Evolutionary conservation across 1,284 basidiomycete genomes (phyloP).

Genomic region (Phylloporus sp.): DNA sequence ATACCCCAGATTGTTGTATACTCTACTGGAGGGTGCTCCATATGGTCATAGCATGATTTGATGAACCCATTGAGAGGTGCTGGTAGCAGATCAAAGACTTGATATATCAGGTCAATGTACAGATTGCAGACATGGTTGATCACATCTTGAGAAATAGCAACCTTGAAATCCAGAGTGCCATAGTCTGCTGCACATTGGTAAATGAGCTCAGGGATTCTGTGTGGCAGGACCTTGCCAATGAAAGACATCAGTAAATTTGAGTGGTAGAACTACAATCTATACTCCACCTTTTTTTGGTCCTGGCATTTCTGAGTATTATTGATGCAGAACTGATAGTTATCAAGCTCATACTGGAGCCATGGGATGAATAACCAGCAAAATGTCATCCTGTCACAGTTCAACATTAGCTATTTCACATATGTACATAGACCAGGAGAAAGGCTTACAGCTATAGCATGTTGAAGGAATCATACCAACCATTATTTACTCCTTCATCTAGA

Average conservation of each 20-base stretch:
- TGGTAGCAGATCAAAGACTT: not conserved
- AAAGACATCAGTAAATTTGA: not conserved
- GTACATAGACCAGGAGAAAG: too few species aligned
- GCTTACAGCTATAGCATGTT: not conserved
- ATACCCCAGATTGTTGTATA: not conserved
- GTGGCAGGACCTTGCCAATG: not conserved
- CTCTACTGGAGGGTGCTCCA: not conserved
- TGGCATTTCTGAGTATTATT: not conserved
- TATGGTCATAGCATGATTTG: not conserved
- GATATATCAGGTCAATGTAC: not conserved
- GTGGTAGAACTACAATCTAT: not conserved
- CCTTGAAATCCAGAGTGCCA: not conserved
- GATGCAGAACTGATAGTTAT: not conserved
- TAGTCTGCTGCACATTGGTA: not conserved
- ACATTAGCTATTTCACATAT: too few species aligned
- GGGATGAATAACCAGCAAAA: constrained; percentile 1
- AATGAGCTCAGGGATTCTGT: not conserved
- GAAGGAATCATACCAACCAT: not conserved
- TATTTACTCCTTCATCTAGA: not conserved
- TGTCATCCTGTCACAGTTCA: not conserved
- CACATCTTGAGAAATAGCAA: not conserved
- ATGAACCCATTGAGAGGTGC: not conserved
- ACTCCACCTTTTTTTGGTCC: not conserved
- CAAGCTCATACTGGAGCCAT: not conserved
- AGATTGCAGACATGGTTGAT: not conserved